Conservation (phyloP, 352 stramenopile species). For the Thraustochytrium striatum region DNA sequence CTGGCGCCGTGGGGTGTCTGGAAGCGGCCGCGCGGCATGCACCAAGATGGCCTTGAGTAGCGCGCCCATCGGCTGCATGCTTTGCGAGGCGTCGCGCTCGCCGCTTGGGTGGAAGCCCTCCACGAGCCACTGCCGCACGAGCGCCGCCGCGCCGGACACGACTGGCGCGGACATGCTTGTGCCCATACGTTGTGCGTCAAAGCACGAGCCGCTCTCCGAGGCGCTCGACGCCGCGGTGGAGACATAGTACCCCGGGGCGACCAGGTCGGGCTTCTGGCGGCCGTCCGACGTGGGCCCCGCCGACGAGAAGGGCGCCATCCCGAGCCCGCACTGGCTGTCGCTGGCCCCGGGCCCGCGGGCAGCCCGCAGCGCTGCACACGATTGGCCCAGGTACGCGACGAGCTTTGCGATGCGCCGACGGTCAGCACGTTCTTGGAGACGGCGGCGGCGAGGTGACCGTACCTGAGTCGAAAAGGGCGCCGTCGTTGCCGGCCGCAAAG, state of each 20-base stretch:
- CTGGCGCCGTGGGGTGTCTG: conserved; percentile 45
- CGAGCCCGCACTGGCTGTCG: conserved; percentile 56
- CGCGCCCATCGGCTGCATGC: conserved; percentile 62
- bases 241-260: conserved; percentile 64
- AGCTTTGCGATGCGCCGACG: conserved; percentile 66
- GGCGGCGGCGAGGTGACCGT: conserved; percentile 62
- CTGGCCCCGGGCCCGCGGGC: too few relatives aligned
- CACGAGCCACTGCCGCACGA: conserved; percentile 77
- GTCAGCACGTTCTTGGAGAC: conserved; percentile 74
- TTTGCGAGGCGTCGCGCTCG: conserved; percentile 63
- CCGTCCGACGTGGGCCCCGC: conserved; percentile 66
- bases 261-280: conserved; percentile 70
- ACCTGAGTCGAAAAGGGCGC: conserved; percentile 62
- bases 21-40: conserved; percentile 69
- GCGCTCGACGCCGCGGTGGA: background rate
- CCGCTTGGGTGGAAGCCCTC: conserved; percentile 73
- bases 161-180: conserved; percentile 77
- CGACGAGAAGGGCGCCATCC: conserved; percentile 67
- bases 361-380: conserved; percentile 12
- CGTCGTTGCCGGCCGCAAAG: conserved; percentile 77
- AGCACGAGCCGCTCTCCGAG: background rate
- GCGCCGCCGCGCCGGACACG: conserved; percentile 67
- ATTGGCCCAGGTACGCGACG: conserved; percentile 18
- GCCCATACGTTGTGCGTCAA: too few relatives aligned
- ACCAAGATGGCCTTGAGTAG: too few relatives aligned